Conservation (phyloP, 2,329 filamentous ascomycete genomes). For the Stagonosporopsis vannaccii region DNA sequence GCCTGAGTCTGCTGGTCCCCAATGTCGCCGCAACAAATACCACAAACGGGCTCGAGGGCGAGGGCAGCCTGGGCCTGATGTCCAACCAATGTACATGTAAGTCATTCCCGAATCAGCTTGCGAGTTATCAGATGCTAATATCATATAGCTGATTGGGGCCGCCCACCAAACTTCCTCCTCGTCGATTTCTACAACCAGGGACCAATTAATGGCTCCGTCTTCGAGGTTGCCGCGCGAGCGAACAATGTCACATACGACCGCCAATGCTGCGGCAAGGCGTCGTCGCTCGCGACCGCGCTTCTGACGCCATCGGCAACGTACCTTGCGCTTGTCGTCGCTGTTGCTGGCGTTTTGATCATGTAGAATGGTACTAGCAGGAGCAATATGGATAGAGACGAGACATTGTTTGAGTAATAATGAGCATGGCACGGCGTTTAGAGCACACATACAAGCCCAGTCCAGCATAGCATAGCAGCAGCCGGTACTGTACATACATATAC, state of each 20-base stretch:
- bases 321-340: slow-evolving; percentile 27
- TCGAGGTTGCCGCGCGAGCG: slow-evolving; percentile 54
- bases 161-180: slow-evolving; percentile 52
- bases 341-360: slow-evolving; percentile 27
- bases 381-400: background rate
- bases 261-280: slow-evolving; percentile 62
- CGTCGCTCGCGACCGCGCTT: slow-evolving; percentile 21
- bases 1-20: slow-evolving; percentile 43
- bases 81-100: slow-evolving; percentile 44
- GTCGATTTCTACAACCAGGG: slow-evolving; percentile 53
- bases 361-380: slow-evolving; percentile 9
- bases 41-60: slow-evolving; percentile 46
- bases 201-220: slow-evolving; percentile 47
- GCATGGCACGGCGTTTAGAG: slow-evolving; percentile 7
- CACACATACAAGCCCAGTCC: background rate
- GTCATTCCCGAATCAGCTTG: slow-evolving; percentile 6
- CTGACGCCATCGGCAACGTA: slow-evolving; percentile 24
- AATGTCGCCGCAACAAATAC: slow-evolving; percentile 45
- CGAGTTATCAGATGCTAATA: slow-evolving; percentile 13
- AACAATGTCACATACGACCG: slow-evolving; percentile 76
- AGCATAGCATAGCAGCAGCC: background rate
- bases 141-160: slow-evolving; percentile 40
- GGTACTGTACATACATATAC: background rate
- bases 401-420: background rate
- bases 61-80: slow-evolving; percentile 46